phyloP scores from a whole-genome alignment of 768 basidiomycete species.

The Trametes cinnabarina region DNA sequence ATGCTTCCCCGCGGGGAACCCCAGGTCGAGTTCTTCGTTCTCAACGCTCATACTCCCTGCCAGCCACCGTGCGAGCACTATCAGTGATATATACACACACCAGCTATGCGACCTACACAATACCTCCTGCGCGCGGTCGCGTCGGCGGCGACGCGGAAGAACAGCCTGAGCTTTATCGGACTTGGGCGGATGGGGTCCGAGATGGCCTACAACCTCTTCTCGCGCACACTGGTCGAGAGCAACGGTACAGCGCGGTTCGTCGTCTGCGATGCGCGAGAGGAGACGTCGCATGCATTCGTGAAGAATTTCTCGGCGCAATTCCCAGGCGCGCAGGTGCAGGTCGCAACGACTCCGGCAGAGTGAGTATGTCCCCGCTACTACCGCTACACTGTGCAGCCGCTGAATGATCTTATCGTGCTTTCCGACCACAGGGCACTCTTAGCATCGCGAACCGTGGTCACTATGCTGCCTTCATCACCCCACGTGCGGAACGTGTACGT shows the following conservation, averaged over 20 bases:
- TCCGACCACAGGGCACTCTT: conserved; percentile 51
- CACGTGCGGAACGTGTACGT: conserved; percentile 79
- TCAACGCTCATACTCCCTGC: neutral
- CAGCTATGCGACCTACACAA: conserved; percentile 50
- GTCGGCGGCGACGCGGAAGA: conserved; percentile 25
- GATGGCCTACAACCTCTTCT: conserved; percentile 85
- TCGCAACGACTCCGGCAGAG: conserved; percentile 70
- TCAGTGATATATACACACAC: neutral
- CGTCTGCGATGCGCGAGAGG: conserved; percentile 74
- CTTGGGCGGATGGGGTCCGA: conserved; percentile 87
- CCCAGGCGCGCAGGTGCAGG: conserved; percentile 56
- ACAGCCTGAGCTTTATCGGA: conserved; percentile 76
- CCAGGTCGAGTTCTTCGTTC: neutral
- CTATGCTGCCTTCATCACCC: conserved; percentile 91
- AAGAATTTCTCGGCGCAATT: conserved; percentile 53
- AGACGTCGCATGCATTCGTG: conserved; percentile 55
- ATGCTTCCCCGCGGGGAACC: conserved; percentile 19
- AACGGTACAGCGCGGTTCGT: conserved; percentile 57
- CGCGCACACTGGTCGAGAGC: conserved; percentile 58
- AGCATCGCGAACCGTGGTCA: conserved; percentile 67
- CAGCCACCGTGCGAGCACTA: neutral
- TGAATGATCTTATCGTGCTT: neutral
- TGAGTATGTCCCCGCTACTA: conserved; percentile 39
- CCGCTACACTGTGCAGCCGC: neutral
- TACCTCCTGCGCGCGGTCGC: conserved; percentile 32